Base-by-base conservation (phyloP, 768 basidiomycete genomes). In the Amanita subjunquillea region DNA sequence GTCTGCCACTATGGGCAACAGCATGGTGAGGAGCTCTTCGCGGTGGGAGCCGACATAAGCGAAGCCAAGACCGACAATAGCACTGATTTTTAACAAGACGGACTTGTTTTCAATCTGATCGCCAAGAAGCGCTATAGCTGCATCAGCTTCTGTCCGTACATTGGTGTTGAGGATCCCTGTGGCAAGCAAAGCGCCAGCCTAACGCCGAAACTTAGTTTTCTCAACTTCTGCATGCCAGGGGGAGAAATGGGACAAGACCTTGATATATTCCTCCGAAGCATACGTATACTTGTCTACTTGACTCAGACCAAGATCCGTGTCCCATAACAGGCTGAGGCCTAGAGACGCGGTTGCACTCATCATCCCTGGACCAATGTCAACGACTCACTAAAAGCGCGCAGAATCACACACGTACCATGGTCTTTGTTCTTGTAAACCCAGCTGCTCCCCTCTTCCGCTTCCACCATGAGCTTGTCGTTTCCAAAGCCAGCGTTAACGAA, bases 401-500 rank as follows among this genome's bases (percentile, higher is more conserved):
- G 20, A 6, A 29, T 56, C 12, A 62, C 76, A 22, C 55, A 63
- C 75, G 20, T 54, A 85, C 94, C 96, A 57, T 96, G 91, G 50
- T 97, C 95, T 71, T 98, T 98, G 75, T 98, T 98, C 78, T 98
- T 98, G 76, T 98, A 99, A 54, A 99, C 91, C 93, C 93, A 99
- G 60, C 91, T 94, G 67, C 82, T 90, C 12, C 96, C 95, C 62
- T 96, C 94, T 54, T 92, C 89, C 1, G 93, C 95, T 63, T 85
- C 87, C 4, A 94, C 92, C 91, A 99, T 95, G 50, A 99, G 78
- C 65, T 96, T 97, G 67, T 99, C 96, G 65, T 99, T 99, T 22
- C 92, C 93, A 62, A 94, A 99, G 0, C 95, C 96, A 41, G 93
- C 95, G 62, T 99, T 99, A 49, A 97, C 95, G 55, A 98, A 99